These are phyloP conservation scores for Penicillium goetzii DNA, from an alignment of 495 filamentous ascomycete species.

Conservation along the genomic window DNA sequence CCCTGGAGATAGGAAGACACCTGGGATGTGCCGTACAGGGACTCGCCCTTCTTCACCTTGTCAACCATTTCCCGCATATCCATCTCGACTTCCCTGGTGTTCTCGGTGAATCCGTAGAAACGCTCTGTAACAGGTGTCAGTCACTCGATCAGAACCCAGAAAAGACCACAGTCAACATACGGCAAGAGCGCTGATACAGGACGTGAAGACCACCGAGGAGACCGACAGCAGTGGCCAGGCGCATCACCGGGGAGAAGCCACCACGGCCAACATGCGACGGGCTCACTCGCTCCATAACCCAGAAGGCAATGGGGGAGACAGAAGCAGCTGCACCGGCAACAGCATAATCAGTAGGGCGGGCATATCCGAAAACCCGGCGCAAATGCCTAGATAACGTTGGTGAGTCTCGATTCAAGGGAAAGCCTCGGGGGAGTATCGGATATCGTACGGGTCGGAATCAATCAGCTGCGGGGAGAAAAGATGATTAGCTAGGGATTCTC, in stretches of 20 bases:
- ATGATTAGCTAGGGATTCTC: constrained; percentile 30
- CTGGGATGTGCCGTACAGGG: constrained; percentile 82
- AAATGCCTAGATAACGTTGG: constrained; percentile 69
- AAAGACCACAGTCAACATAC: constrained; percentile 41
- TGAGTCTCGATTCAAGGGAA: constrained; percentile 29
- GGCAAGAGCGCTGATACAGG: constrained; percentile 73
- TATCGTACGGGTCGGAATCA: constrained; percentile 91
- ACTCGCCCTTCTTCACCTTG: constrained; percentile 87
- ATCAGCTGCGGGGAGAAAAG: constrained; percentile 68
- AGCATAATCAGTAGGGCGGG: constrained; percentile 79
- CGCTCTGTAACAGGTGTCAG: constrained; percentile 52
- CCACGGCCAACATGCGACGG: constrained; percentile 80
- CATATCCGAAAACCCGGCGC: constrained; percentile 84
- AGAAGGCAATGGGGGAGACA: constrained; percentile 71
- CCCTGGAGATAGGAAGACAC: constrained; percentile 89
- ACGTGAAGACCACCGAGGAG: constrained; percentile 74
- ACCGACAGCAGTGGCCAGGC: constrained; percentile 72
- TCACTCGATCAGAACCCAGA: neutral
- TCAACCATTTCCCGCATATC: constrained; percentile 98
- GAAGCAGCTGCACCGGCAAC: constrained; percentile 66
- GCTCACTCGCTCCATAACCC: constrained; percentile 76
- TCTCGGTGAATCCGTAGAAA: constrained; percentile 94
- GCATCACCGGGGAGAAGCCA: constrained; percentile 81
- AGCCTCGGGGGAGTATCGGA: constrained; percentile 17
- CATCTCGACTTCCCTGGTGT: constrained; percentile 86